Base-by-base conservation (phyloP, 202 grass and related monocot species). In the Digitaria exilis region DNA sequence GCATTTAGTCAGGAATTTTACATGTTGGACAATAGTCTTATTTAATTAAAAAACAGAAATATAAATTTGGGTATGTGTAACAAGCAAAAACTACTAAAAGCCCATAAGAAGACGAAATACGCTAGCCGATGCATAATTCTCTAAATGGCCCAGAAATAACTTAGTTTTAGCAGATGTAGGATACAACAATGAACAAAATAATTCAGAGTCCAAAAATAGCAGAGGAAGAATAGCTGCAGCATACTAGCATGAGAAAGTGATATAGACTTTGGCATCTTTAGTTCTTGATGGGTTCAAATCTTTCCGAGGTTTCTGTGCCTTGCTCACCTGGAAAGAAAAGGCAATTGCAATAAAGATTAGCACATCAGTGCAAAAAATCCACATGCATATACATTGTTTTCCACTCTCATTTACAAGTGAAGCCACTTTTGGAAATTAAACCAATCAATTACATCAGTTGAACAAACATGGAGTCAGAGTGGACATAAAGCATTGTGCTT, bases 251-350 rank as follows among this genome's bases (percentile, higher is more conserved):
- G 19, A 57, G 7, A 61, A 76, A 12, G 48, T 35, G 41, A 88
- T 3, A 13, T 9, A 79, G 52, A 96, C 93, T 90, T 94, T 94
- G 29, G 87, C 82, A 80, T 94, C 85, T 86, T 94, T 96, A 44
- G 75, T 87, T 35, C 71, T 89, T 73, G 93, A 86, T 88, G 93
- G 87, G 78, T 94, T 96, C 84, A 94, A 87, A 80, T 88, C 85
- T 82, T 88, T 94, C 37, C 74, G 93, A 82, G 89, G 49, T 65
- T 90, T 94, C 34, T 99, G 96, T 76, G 89, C 81, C 81, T 96
- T 99, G 78, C 82, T 94, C 7, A 98, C 91, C 96, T 98, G 85
- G 19, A 71, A 80, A 86, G 3, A 60, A n/a, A 29, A 82, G 57
- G 4, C 22, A 56, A 77, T 30, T 39, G 26, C 0, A 73, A 46